phyloP scores from a whole-genome alignment of 805 yeast species.

The Candida hispaniensis region DNA sequence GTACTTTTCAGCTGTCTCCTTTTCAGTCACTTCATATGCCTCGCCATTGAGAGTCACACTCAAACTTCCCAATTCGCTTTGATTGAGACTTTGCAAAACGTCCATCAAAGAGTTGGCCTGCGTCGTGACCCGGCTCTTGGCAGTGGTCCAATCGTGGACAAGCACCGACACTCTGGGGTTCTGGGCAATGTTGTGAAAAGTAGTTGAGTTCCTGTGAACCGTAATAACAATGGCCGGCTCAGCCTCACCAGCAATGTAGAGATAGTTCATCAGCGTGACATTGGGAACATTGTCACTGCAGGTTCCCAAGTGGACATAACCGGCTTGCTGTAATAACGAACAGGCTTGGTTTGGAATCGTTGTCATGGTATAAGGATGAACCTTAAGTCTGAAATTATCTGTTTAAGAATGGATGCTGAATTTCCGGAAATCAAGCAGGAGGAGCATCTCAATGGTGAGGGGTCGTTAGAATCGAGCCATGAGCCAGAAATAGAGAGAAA shows the following conservation, averaged over 20 bases:
- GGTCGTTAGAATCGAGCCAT: too few relatives aligned
- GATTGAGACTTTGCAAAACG: conserved; percentile 65
- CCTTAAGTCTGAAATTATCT: too few relatives aligned
- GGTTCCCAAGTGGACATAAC: conserved; percentile 70
- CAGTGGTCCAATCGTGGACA: conserved; percentile 84
- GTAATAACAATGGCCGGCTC: conserved; percentile 55
- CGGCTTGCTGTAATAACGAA: conserved; percentile 6
- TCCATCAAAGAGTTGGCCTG: conserved; percentile 40
- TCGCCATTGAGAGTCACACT: conserved; percentile 74
- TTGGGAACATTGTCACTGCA: conserved; percentile 66
- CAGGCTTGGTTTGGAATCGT: conserved; percentile 4
- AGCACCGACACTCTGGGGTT: conserved; percentile 76
- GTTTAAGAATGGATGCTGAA: conserved; percentile 13
- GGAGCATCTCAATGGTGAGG: not conserved
- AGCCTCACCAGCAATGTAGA: conserved; percentile 42
- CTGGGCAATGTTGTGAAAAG: conserved; percentile 52
- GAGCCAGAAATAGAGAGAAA: too few relatives aligned
- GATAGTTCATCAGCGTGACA: conserved; percentile 84
- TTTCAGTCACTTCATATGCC: conserved; percentile 44
- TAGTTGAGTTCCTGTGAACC: conserved; percentile 60
- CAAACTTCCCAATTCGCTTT: conserved; percentile 63
- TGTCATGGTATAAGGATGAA: conserved; percentile 11
- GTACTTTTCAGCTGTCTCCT: conserved; percentile 47
- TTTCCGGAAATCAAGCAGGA: conserved; percentile 7
- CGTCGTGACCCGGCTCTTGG: conserved; percentile 34